A percentile compares a stretch with the other conserved stretches of the same genome.
These are phyloP conservation scores for Piper longum DNA, from an alignment of 164 flowering plant species.

Conservation along the genomic window DNA sequence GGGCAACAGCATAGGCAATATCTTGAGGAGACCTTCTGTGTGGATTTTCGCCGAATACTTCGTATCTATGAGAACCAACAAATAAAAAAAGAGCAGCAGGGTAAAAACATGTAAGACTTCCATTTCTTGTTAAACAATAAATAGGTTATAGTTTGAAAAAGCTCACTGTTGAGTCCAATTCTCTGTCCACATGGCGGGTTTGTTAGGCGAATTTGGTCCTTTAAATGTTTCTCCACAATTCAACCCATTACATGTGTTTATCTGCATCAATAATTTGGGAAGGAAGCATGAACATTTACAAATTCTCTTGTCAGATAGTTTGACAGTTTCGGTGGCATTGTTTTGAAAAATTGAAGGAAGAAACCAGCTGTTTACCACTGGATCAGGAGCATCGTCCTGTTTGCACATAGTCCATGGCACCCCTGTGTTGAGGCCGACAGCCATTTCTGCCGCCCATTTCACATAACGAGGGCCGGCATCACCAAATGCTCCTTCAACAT, in stretches of 20 bases:
- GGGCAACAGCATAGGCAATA: constrained; percentile 64
- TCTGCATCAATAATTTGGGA: constrained; percentile 28
- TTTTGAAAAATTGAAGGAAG: neutral
- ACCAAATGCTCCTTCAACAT: constrained; percentile 33
- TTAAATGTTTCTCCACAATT: constrained; percentile 66
- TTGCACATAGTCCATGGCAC: constrained; percentile 99
- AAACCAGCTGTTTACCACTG: constrained; percentile 53
- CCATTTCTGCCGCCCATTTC: constrained; percentile 81
- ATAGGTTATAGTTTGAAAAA: neutral
- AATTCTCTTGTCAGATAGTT: neutral
- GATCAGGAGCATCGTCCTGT: constrained; percentile 83
- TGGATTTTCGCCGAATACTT: constrained; percentile 48
- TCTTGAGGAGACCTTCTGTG: constrained; percentile 48
- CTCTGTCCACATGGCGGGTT: constrained; percentile 92
- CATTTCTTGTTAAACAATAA: neutral
- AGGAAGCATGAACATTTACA: neutral
- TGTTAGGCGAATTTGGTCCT: constrained; percentile 82
- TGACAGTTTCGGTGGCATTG: neutral
- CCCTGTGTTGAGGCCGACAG: constrained; percentile 83
- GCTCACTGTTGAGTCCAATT: constrained; percentile 82
- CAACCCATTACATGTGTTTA: constrained; percentile 85
- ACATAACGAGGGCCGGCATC: constrained; percentile 48
- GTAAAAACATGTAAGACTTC: neutral
- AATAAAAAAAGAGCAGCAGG: neutral
- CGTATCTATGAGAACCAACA: constrained; percentile 26